Base-by-base conservation (phyloP, 2,329 filamentous ascomycete genomes). In the Penicillium brevicompactum region DNA sequence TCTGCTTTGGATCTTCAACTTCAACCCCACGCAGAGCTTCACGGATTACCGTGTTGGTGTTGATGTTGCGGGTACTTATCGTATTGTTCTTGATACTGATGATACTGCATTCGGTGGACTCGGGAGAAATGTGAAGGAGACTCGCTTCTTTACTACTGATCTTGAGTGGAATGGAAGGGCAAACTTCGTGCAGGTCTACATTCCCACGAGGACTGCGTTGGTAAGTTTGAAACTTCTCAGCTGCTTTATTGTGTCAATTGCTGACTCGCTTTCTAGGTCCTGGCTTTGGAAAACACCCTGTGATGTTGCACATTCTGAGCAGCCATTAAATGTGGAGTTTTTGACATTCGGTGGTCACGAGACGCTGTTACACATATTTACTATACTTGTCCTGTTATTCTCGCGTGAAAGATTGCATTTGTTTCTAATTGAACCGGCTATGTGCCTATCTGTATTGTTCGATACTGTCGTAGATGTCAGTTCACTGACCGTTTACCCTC, bases 1-100 rank as follows among this genome's bases (percentile, higher is more conserved):
- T 0, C 78, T 96, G 55, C 80, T 99, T 10, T 99, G 92, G 81
- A 83, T 97, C 66, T 97, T 99, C 83, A 99, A 99, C 78, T 97
- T 97, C 82, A 87, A 97, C 71, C 87, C 90, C 0, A 85, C 84
- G 27, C 78, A 88, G 63, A 96, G 91, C 74, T 99, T 89, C 76
- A 87, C 88, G 10, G 94, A 97, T 75, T 99, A 97, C 73, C 86
- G 93, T 37, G 88, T 99, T 45, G 94, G 94, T 16, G 82, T 99
- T 38, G 91, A 97, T 49, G 80, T 85, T 18, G 78, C 88, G 3
- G 94, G 94, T 38, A 96, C 90, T 1, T 99, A 99, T 76, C 84
- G 85, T 52, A 86, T 96, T 51, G 87, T 96, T 4, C 80, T 99
- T 42, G 91, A 93, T 74, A 88, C 88, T 0, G 94, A 99, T 72